These are phyloP conservation scores for Isatis lusitanica DNA, from an alignment of 441 rosid species.

Conservation along the genomic window DNA sequence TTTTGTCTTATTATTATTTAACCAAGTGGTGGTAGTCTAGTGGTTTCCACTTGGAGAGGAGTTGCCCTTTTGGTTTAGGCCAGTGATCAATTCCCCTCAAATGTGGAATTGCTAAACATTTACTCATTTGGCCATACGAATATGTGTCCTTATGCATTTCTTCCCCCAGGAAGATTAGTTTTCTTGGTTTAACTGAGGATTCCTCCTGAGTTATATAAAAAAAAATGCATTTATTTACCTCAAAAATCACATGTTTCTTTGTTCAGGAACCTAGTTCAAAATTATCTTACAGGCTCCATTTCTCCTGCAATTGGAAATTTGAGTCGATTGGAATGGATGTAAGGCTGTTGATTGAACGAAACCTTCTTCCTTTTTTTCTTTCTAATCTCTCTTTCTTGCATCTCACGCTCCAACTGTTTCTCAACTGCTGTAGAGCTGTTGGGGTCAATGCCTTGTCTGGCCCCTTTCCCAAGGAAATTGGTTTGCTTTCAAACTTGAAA, in stretches of 20 bases:
- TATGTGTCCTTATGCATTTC: no score
- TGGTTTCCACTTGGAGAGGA: no score
- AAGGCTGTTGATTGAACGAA: neutral
- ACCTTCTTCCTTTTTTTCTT: neutral
- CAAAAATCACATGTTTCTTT: neutral
- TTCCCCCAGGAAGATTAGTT: no score
- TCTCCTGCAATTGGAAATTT: constrained; percentile 22
- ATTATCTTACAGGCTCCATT: constrained; percentile 45
- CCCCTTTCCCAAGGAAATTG: constrained; percentile 59
- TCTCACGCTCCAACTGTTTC: neutral
- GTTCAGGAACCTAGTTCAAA: constrained; percentile 53
- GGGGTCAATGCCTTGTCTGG: constrained; percentile 42
- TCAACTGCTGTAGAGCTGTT: constrained; percentile 1
- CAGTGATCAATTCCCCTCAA: no score
- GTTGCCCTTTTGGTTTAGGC: no score
- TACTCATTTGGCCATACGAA: no score
- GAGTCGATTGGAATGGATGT: constrained; percentile 29
- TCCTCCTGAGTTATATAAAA: no score
- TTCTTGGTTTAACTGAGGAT: no score
- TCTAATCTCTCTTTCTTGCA: neutral
- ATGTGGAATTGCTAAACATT: no score
- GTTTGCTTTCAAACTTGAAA: constrained; percentile 47
- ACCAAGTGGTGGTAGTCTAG: fast-evolving
- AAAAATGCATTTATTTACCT: neutral
- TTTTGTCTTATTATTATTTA: neutral